Conservation (phyloP, 1,284 basidiomycete species). For the Afroboletus lepidellus region DNA sequence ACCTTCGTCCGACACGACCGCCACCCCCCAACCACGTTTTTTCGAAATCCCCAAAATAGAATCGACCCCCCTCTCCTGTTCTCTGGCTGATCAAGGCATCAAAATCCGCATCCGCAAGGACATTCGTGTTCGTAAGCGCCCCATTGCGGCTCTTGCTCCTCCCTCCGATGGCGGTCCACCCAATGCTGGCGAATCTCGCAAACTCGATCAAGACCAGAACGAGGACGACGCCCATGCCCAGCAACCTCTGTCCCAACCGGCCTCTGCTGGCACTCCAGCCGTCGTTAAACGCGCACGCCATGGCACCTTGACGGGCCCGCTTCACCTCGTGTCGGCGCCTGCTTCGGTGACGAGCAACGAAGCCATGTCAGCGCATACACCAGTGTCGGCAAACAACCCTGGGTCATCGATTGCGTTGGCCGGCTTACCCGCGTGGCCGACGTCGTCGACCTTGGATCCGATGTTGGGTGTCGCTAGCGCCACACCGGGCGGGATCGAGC, state of each 20-base stretch:
- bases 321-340: slow-evolving; percentile 21
- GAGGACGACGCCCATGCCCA: slow-evolving; percentile 26
- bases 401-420: slow-evolving; percentile 25
- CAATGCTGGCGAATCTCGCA: slow-evolving; percentile 19
- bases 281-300: slow-evolving; percentile 30
- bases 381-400: slow-evolving; percentile 14
- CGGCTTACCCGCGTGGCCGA: slow-evolving; percentile 34
- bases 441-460: slow-evolving; percentile 29
- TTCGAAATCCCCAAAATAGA: slow-evolving; percentile 37
- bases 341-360: slow-evolving; percentile 17
- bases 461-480: slow-evolving; percentile 35
- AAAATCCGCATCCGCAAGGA: slow-evolving; percentile 92
- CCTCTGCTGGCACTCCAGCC: slow-evolving; percentile 8
- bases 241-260: slow-evolving; percentile 17
- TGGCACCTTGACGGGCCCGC: slow-evolving; percentile 25
- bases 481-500: slow-evolving; percentile 33
- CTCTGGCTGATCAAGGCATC: slow-evolving; percentile 88
- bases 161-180: slow-evolving; percentile 37
- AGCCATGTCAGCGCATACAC: slow-evolving; percentile 21
- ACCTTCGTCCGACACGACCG: not conserved
- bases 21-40: slow-evolving; percentile 2
- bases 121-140: slow-evolving; percentile 74
- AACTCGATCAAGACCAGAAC: slow-evolving; percentile 25
- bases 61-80: slow-evolving; percentile 84
- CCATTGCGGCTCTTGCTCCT: slow-evolving; percentile 43